These are phyloP conservation scores for Lecanicillium sp. DNA, from an alignment of 2,329 filamentous ascomycete genomes.

Conservation along the genomic window DNA sequence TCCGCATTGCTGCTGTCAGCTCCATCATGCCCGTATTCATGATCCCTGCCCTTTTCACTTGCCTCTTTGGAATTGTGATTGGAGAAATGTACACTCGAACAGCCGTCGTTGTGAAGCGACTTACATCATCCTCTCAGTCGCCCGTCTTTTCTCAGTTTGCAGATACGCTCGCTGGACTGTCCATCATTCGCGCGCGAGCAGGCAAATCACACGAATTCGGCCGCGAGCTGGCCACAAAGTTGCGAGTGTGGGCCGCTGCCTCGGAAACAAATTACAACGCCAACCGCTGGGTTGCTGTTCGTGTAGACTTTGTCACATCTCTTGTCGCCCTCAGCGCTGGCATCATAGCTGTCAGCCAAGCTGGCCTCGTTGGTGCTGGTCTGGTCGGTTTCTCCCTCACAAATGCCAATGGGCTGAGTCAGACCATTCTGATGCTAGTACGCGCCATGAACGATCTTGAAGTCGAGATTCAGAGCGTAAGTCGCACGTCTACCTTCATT, in stretches of 20 bases:
- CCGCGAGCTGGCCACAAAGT: conserved; percentile 39
- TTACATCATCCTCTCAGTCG: conserved; percentile 39
- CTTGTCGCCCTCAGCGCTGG: conserved; percentile 44
- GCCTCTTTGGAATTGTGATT: conserved; percentile 34
- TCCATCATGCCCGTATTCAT: conserved; percentile 46
- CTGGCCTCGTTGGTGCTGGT: conserved; percentile 39
- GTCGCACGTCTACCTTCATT: conserved; percentile 12
- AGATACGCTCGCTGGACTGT: conserved; percentile 41
- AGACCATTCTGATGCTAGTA: conserved; percentile 43
- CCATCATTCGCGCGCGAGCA: conserved; percentile 42
- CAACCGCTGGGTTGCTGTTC: conserved; percentile 50
- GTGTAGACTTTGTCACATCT: conserved; percentile 46
- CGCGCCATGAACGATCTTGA: conserved; percentile 47
- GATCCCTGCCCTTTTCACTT: conserved; percentile 37
- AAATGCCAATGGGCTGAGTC: conserved; percentile 46
- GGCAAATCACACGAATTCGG: conserved; percentile 41
- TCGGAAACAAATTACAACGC: conserved; percentile 45
- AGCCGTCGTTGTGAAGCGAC: conserved; percentile 36
- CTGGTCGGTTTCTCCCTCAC: conserved; percentile 49
- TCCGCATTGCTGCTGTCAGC: conserved; percentile 39
- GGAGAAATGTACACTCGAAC: conserved; percentile 45
- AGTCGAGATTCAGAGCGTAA: conserved; percentile 42
- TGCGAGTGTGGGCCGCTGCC: conserved; percentile 38
- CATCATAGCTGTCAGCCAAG: conserved; percentile 41
- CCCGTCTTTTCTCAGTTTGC: conserved; percentile 51